Conservation (phyloP, 805 yeast species). For the Candida loeiensis region DNA sequence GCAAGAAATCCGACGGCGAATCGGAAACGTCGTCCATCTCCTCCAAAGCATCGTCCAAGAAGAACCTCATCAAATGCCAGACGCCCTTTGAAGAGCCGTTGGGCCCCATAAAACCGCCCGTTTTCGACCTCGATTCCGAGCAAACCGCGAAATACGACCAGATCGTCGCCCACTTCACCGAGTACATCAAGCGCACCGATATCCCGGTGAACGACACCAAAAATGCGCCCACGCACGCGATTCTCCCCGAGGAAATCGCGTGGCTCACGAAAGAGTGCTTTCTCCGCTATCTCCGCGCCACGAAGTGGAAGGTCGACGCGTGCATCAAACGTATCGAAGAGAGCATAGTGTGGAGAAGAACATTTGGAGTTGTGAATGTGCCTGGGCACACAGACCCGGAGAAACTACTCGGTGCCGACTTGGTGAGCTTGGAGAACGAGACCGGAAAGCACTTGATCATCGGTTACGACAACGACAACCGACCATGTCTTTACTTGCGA, state of each 20-base stretch:
- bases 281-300: constrained; percentile 48
- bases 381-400: constrained; percentile 25
- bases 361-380: constrained; percentile 42
- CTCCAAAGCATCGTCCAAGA: constrained; percentile 17
- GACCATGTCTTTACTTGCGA: constrained; percentile 51
- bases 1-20: constrained; percentile 8
- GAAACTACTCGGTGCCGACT: constrained; percentile 33
- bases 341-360: constrained; percentile 54
- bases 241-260: constrained; percentile 32
- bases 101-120: constrained; percentile 28
- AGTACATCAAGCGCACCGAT: constrained; percentile 14
- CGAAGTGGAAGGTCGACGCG: constrained; percentile 45
- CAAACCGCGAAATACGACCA: constrained; percentile 58
- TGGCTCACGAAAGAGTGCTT: constrained; percentile 54
- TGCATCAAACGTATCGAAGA: constrained; percentile 45
- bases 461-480: constrained; percentile 51
- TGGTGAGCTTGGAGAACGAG: constrained; percentile 45
- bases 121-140: constrained; percentile 42
- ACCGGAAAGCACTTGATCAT: constrained; percentile 54
- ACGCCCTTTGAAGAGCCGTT: constrained; percentile 40
- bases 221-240: constrained; percentile 24
- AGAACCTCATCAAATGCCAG: constrained; percentile 30
- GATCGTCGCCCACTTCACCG: constrained; percentile 60
- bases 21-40: constrained; percentile 18
- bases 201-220: constrained; percentile 32